A percentile compares a stretch with the other conserved stretches of the same genome.
These are phyloP conservation scores for Candolleomyces eurysporus DNA, from an alignment of 768 basidiomycete species.

Conservation along the genomic window DNA sequence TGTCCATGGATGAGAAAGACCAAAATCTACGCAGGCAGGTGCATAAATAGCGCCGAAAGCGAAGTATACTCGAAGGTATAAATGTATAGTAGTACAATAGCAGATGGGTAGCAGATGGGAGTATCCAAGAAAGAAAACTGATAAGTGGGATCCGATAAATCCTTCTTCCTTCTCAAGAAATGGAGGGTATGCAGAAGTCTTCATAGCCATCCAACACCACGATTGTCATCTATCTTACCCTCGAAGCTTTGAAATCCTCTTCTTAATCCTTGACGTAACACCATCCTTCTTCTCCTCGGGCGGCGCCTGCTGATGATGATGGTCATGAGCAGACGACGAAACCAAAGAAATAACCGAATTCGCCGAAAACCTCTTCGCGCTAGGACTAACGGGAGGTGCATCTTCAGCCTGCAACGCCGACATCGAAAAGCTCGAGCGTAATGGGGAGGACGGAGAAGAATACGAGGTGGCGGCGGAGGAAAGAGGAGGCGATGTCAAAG, in stretches of 20 bases:
- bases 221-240: neutral
- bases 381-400: neutral
- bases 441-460: too few species aligned
- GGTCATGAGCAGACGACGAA: neutral
- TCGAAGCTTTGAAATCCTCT: neutral
- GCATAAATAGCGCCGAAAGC: too few species aligned
- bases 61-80: too few species aligned
- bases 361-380: neutral
- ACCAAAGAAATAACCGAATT: neutral
- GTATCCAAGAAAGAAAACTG: too few species aligned
- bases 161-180: too few species aligned
- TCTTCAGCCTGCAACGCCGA: neutral
- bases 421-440: neutral
- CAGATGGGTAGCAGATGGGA: too few species aligned
- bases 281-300: neutral
- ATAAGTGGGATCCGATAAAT: too few species aligned
- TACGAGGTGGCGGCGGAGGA: neutral
- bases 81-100: too few species aligned
- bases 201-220: too few species aligned
- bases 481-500: neutral
- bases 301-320: neutral
- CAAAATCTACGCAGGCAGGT: too few species aligned
- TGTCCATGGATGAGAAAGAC: too few species aligned
- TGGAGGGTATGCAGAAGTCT: too few species aligned
- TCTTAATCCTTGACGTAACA: neutral